Conservation (phyloP, 129 eudicot species). For the Flaveria brownii region DNA sequence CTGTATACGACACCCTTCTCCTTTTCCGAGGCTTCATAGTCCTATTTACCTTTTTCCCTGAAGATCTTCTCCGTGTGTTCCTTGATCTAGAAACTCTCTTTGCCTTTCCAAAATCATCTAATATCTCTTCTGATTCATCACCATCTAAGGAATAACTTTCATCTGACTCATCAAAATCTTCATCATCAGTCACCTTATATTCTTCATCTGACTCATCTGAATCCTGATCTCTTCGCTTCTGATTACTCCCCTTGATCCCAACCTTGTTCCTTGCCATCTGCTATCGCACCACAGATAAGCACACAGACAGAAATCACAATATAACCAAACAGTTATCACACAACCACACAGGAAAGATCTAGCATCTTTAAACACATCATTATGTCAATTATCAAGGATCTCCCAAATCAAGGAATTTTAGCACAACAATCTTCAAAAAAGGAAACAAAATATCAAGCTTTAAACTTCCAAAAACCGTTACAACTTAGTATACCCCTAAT, state of each 20-base stretch:
- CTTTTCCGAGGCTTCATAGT: slow-evolving; percentile 32
- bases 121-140: slow-evolving; percentile 67
- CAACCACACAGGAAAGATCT: slow-evolving; percentile 7
- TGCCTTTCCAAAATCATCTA: slow-evolving; percentile 42
- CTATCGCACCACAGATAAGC: slow-evolving; percentile 29
- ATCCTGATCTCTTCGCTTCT: slow-evolving; percentile 39
- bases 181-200: slow-evolving; percentile 70
- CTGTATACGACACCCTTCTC: slow-evolving; percentile 30
- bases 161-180: slow-evolving; percentile 60
- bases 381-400: slow-evolving; percentile 17
- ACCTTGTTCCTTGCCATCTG: slow-evolving; percentile 62
- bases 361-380: neutral
- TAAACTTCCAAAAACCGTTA: neutral
- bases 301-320: slow-evolving; percentile 31
- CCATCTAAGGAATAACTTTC: slow-evolving; percentile 58
- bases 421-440: neutral
- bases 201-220: slow-evolving; percentile 90
- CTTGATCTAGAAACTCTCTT: slow-evolving; percentile 42
- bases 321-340: neutral
- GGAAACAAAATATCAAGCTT: slow-evolving; percentile 2
- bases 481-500: slow-evolving; percentile 8
- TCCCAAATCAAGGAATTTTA: slow-evolving; percentile 7
- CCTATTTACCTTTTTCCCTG: slow-evolving; percentile 37
- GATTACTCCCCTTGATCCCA: slow-evolving; percentile 37
- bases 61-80: slow-evolving; percentile 30